These are phyloP conservation scores for Cladosporium halotolerans DNA, from an alignment of 2,329 filamentous ascomycete species.

Conservation along the genomic window DNA sequence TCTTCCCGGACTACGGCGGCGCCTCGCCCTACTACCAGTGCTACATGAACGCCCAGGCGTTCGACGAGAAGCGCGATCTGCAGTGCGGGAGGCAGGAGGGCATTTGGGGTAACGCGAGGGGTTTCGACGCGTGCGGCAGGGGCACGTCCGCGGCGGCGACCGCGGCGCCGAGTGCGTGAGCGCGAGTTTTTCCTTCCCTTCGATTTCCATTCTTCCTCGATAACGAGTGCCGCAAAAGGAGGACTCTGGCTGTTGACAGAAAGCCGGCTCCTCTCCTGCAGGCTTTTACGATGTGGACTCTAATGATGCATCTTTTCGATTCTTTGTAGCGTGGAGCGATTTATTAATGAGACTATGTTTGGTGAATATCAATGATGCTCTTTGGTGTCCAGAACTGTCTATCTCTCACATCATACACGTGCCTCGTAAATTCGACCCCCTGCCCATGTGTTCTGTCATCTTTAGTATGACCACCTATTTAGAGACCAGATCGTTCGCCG, in stretches of 20 bases:
- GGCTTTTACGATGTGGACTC: conserved; percentile 4
- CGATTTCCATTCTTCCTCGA: conserved; percentile 7
- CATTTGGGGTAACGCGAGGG: conserved; percentile 14
- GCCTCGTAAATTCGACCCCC: too few species aligned
- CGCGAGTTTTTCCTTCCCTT: background rate
- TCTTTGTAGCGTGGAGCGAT: conserved; percentile 1
- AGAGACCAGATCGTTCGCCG: too few species aligned
- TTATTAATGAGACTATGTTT: conserved; percentile 11
- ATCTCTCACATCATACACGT: too few species aligned
- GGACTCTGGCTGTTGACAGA: conserved; percentile 3
- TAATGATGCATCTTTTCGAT: conserved; percentile 11
- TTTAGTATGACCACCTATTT: too few species aligned
- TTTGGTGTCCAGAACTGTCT: too few species aligned
- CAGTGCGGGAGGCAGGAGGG: conserved; percentile 13
- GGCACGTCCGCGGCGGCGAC: background rate
- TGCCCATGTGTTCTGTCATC: too few species aligned
- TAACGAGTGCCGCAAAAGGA: background rate
- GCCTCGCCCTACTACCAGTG: conserved; percentile 12
- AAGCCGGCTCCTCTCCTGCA: background rate
- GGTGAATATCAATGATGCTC: background rate
- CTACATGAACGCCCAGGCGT: conserved; percentile 11
- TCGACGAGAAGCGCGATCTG: conserved; percentile 13
- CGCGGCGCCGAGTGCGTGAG: background rate
- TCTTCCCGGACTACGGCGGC: conserved; percentile 14
- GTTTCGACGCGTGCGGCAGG: conserved; percentile 13